Conservation (phyloP, 441 rosid species). For the Gossypium schwendimanii region DNA sequence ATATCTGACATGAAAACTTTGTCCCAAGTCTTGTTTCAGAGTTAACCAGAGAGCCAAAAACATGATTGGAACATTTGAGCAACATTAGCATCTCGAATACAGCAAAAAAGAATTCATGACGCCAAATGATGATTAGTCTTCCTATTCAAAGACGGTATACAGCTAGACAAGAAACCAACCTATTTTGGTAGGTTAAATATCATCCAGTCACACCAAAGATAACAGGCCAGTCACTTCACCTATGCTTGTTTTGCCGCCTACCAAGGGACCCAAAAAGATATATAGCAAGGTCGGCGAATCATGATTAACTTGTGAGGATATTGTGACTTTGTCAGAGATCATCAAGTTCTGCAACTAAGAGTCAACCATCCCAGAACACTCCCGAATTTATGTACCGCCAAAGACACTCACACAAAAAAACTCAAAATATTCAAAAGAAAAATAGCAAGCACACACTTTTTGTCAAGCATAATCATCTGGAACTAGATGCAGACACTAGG, state of each 20-base stretch:
- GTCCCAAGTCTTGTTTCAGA: not conserved
- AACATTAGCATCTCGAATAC: too few species aligned
- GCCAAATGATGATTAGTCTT: not conserved
- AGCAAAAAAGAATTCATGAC: too few species aligned
- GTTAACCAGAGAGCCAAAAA: too few species aligned
- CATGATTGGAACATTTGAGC: too few species aligned
- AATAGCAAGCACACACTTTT: not conserved
- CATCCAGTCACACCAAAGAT: slow-evolving; percentile 11
- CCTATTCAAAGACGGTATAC: not conserved
- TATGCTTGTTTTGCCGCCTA: not conserved
- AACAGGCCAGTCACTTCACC: not conserved
- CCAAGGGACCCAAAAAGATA: not conserved
- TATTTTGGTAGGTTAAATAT: slow-evolving; percentile 4
- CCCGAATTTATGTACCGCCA: not conserved
- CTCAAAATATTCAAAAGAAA: too few species aligned
- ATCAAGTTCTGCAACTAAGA: slow-evolving; percentile 20
- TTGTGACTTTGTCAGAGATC: not conserved
- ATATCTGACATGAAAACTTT: not conserved
- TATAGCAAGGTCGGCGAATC: not conserved
- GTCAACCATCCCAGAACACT: slow-evolving; percentile 7
- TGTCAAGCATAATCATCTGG: not conserved
- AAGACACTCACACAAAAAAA: not conserved
- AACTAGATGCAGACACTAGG: slow-evolving; percentile 1
- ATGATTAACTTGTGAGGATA: not conserved
- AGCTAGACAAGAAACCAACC: not conserved